phyloP scores from a whole-genome alignment of 2,329 filamentous ascomycete species.

The Polychaeton citri region DNA sequence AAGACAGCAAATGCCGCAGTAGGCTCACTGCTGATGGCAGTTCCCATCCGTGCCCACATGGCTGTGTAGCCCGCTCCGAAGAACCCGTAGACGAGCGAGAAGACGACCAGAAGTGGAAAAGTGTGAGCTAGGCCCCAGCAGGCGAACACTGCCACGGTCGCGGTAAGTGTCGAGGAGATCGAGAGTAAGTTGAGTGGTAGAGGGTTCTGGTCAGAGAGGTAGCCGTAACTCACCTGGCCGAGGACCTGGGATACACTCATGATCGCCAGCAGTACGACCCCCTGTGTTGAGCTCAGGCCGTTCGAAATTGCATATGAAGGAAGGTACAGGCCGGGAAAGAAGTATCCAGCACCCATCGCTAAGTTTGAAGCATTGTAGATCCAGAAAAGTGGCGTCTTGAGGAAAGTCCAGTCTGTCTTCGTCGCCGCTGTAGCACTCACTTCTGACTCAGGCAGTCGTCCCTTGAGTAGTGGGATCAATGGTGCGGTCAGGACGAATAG shows the following conservation, averaged over 20 bases:
- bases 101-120: conserved; percentile 24
- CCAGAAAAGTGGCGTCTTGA: conserved; percentile 18
- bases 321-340: too few species aligned
- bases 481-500: conserved; percentile 19
- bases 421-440: conserved; percentile 7
- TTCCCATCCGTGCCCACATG: conserved; percentile 15
- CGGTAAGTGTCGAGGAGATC: conserved; percentile 27
- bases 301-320: too few species aligned
- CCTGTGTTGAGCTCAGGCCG: too few species aligned
- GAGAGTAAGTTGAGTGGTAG: too few species aligned
- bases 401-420: conserved; percentile 19
- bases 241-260: too few species aligned
- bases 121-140: conserved; percentile 34
- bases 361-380: conserved; percentile 20
- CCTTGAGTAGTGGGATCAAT: conserved; percentile 20
- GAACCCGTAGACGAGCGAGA: conserved; percentile 31
- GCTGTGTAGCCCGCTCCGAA: conserved; percentile 31
- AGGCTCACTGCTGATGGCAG: conserved; percentile 9
- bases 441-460: conserved; percentile 17
- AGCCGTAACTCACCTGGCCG: too few species aligned
- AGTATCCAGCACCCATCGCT: too few species aligned
- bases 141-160: conserved; percentile 29
- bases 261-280: too few species aligned
- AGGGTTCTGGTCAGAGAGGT: too few species aligned
- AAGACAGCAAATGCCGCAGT: conserved; percentile 11